A percentile compares a stretch with the other conserved stretches of the same genome.
These are phyloP conservation scores for Globisporangium echinulatum DNA, from an alignment of 352 stramenopile species.

Conservation along the genomic window DNA sequence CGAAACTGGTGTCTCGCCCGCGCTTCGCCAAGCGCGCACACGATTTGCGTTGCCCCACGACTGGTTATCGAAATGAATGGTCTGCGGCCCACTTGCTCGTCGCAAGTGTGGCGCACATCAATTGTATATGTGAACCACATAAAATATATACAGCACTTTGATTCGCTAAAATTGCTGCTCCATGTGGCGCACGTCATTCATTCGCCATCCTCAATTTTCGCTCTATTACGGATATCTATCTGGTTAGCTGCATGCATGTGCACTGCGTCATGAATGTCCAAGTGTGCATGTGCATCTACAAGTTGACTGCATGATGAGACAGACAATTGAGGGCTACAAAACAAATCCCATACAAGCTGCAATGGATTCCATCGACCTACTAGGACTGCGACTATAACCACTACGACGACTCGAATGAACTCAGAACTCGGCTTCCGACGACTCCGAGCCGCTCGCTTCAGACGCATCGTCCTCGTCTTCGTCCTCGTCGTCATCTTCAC, in stretches of 20 bases:
- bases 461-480: conserved; percentile 9
- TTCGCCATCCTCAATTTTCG: background rate
- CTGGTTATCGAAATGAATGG: conserved; percentile 23
- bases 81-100: conserved; percentile 9
- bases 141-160: too few relatives aligned
- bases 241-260: background rate
- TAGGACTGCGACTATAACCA: too few relatives aligned
- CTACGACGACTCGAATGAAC: background rate
- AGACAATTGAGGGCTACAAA: too few relatives aligned
- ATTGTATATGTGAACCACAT: background rate
- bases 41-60: conserved; percentile 6
- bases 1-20: conserved; percentile 16
- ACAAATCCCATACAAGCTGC: too few relatives aligned
- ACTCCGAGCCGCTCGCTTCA: conserved; percentile 22
- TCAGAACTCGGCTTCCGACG: conserved; percentile 37
- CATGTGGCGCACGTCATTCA: background rate
- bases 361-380: too few relatives aligned
- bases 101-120: background rate
- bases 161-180: background rate
- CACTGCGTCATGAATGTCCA: background rate
- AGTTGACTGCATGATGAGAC: too few relatives aligned
- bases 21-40: background rate
- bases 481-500: conserved; percentile 1
- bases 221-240: too few relatives aligned
- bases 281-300: too few relatives aligned